Conservation (phyloP, 129 eudicot species). For the Flaveria ramosissima region DNA sequence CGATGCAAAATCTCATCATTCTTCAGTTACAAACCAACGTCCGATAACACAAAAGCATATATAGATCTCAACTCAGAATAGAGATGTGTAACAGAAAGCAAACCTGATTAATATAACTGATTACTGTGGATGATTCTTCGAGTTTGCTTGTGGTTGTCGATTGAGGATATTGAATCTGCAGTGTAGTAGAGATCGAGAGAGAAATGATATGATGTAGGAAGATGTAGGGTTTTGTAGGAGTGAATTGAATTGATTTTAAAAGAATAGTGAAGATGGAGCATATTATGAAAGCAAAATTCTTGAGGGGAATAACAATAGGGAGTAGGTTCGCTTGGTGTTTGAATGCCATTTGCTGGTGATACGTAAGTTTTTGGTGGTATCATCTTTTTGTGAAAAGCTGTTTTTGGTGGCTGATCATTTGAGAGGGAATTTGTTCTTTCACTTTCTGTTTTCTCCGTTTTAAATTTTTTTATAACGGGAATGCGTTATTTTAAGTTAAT, state of each 20-base stretch:
- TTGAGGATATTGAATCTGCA: too few relatives aligned
- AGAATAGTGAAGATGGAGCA: slow-evolving; percentile 14
- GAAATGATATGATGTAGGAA: too few relatives aligned
- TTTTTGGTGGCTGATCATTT: slow-evolving; percentile 45
- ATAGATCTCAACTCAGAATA: neutral
- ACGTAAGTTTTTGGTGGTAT: slow-evolving; percentile 25
- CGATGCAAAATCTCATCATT: too few relatives aligned
- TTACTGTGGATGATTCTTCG: neutral
- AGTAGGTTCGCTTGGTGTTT: slow-evolving; percentile 24
- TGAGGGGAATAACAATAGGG: slow-evolving; percentile 8
- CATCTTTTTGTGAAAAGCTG: slow-evolving; percentile 29
- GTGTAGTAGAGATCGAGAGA: too few relatives aligned
- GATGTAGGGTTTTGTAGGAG: slow-evolving; percentile 22
- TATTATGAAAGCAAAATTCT: slow-evolving; percentile 32
- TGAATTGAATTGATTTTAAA: too few relatives aligned
- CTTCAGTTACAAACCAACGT: neutral
- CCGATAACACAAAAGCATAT: neutral
- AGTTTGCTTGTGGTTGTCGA: neutral
- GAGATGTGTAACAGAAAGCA: neutral
- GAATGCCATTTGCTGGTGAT: slow-evolving; percentile 30
- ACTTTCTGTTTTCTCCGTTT: slow-evolving; percentile 10
- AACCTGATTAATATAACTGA: slow-evolving; percentile 14
- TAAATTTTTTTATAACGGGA: neutral
- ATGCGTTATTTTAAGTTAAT: too few relatives aligned
- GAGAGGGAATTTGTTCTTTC: slow-evolving; percentile 69